Evolutionary conservation across 2,329 filamentous ascomycete genomes (phyloP).

Genomic region (Pestalotiopsis sp.): DNA sequence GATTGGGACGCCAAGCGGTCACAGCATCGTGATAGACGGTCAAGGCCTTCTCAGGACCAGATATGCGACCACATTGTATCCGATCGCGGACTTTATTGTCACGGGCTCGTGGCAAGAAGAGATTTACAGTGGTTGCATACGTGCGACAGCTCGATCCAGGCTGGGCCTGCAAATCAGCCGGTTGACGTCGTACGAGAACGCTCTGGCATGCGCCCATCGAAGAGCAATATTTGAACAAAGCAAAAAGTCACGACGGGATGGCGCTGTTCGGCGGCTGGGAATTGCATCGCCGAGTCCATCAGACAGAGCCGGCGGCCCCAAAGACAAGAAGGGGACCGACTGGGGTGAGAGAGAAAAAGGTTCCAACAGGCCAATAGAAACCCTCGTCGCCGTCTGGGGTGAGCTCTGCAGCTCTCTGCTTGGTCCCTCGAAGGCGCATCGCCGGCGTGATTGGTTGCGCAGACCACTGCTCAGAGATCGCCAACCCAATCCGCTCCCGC

Average conservation of each 20-base stretch:
- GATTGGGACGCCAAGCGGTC: not conserved
- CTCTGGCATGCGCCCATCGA: not conserved
- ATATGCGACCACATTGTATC: not conserved
- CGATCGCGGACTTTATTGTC: not conserved
- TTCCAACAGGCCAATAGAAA: constrained; percentile 5
- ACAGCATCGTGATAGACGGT: not conserved
- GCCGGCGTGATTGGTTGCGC: constrained; percentile 9
- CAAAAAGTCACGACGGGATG: not conserved
- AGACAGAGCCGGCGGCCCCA: not conserved
- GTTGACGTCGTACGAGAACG: constrained; percentile 1
- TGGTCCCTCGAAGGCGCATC: not conserved
- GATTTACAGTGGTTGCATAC: not conserved
- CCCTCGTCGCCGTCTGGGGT: not conserved
- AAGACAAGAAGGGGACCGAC: no score
- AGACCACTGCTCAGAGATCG: not conserved
- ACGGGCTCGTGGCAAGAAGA: not conserved
- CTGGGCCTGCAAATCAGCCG: not conserved
- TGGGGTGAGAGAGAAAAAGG: not conserved
- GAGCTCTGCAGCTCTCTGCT: not conserved
- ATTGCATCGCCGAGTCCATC: constrained; percentile 1
- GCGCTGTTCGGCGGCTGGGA: not conserved
- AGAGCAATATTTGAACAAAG: not conserved
- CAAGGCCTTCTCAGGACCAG: not conserved
- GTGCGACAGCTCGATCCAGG: not conserved
- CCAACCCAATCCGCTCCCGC: constrained; percentile 7